phyloP scores from a whole-genome alignment of 176 grass and related monocot species.

The Melocanna baccifera region DNA sequence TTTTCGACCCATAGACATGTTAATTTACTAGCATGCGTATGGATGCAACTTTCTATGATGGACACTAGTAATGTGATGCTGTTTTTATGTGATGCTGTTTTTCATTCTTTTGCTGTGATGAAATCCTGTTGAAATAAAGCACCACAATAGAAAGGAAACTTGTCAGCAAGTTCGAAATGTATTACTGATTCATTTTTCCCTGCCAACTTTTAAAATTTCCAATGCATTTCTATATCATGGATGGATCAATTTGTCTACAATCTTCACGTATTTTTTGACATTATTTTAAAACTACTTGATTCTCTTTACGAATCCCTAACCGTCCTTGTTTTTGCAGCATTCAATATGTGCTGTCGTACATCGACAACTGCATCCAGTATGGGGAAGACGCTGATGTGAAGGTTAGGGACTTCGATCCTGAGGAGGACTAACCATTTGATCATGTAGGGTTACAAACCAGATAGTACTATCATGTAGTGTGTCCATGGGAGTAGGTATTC shows the following conservation, averaged over 20 bases:
- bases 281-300: background rate
- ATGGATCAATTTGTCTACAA: background rate
- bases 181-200: background rate
- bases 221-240: background rate
- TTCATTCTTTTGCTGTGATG: background rate
- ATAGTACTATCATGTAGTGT: background rate
- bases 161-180: background rate
- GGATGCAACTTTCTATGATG: constrained; percentile 1
- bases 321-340: constrained; percentile 46
- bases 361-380: constrained; percentile 83
- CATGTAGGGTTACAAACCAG: background rate
- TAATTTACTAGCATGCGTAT: background rate
- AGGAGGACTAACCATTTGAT: constrained; percentile 43
- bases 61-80: background rate
- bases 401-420: constrained; percentile 69
- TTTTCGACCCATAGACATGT: background rate
- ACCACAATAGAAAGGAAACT: no score
- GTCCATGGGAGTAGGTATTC: background rate
- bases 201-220: background rate
- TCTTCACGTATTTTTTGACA: background rate
- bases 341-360: constrained; percentile 72
- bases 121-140: background rate
- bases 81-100: background rate
- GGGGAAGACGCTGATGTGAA: constrained; percentile 91
- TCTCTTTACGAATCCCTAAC: constrained; percentile 16